These are phyloP conservation scores for Coelastrella sp. DNA, from an alignment of 139 green algal species.

Conservation along the genomic window DNA sequence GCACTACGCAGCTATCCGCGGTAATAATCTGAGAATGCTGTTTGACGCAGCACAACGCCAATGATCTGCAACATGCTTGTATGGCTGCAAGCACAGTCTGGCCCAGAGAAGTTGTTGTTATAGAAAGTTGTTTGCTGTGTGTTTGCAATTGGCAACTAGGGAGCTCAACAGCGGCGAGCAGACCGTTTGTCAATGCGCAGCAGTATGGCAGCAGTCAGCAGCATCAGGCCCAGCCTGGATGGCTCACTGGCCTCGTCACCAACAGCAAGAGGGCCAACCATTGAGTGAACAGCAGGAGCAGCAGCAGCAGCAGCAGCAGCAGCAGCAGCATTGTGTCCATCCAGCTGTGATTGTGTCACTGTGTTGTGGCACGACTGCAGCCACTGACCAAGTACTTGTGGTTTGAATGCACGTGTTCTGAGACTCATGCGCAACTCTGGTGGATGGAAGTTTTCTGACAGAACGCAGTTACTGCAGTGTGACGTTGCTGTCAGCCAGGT, in stretches of 20 bases:
- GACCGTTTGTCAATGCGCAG: conserved; percentile 65
- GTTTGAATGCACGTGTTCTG: too few species aligned
- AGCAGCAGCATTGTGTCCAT: not conserved
- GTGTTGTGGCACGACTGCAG: not conserved
- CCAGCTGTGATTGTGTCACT: not conserved
- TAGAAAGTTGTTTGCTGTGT: not conserved
- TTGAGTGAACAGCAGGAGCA: not conserved
- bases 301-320: not conserved
- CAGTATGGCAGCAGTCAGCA: conserved; percentile 12
- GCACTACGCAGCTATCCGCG: too few species aligned
- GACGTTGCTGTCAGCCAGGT: too few species aligned
- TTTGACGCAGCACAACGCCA: too few species aligned
- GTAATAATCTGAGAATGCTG: too few species aligned
- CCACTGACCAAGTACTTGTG: not conserved
- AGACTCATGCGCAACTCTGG: too few species aligned
- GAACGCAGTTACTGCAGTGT: too few species aligned
- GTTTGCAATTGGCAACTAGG: conserved; percentile 18
- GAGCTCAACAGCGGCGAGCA: conserved; percentile 49
- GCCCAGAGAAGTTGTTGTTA: too few species aligned
- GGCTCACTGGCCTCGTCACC: not conserved
- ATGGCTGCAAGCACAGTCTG: not conserved
- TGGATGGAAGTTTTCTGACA: too few species aligned
- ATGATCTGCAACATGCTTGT: too few species aligned
- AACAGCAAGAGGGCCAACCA: not conserved
- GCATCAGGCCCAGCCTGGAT: not conserved